phyloP scores from a whole-genome alignment of 2,329 filamentous ascomycete genomes.

The Trichoderma aggressivum region DNA sequence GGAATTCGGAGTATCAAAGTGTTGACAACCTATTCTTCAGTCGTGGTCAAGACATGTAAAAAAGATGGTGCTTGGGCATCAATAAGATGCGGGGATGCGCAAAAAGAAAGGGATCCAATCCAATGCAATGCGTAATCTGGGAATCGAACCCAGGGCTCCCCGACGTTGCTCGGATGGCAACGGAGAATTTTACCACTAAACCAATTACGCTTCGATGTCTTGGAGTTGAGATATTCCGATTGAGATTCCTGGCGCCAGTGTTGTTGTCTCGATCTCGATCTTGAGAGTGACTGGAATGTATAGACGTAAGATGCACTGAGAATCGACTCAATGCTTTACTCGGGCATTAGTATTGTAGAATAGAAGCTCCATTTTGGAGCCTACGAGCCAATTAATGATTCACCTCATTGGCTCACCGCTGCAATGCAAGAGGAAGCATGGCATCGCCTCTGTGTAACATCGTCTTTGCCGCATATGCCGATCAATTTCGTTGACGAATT shows the following conservation, averaged over 20 bases:
- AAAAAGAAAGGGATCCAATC: background rate
- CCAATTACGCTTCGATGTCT: conserved; percentile 20
- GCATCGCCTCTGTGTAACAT: background rate
- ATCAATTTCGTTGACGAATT: background rate
- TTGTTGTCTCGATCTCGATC: background rate
- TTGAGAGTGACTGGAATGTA: background rate
- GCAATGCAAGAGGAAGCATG: background rate
- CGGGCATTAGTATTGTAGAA: background rate
- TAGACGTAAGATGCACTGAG: background rate
- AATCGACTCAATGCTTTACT: background rate
- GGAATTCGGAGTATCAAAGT: background rate
- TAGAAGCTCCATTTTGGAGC: background rate
- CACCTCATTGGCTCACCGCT: background rate
- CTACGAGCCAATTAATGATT: background rate
- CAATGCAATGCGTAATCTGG: conserved; percentile 21
- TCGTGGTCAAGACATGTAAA: background rate
- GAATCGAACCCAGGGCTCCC: conserved; percentile 24
- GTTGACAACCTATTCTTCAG: background rate
- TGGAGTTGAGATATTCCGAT: background rate
- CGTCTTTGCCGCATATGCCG: background rate
- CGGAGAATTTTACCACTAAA: conserved; percentile 25
- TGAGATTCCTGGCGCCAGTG: background rate
- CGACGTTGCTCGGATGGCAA: conserved; percentile 22
- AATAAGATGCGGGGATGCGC: background rate
- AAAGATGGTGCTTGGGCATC: background rate